Base-by-base conservation (phyloP, 148 eudicot species). In the Silene conica region DNA sequence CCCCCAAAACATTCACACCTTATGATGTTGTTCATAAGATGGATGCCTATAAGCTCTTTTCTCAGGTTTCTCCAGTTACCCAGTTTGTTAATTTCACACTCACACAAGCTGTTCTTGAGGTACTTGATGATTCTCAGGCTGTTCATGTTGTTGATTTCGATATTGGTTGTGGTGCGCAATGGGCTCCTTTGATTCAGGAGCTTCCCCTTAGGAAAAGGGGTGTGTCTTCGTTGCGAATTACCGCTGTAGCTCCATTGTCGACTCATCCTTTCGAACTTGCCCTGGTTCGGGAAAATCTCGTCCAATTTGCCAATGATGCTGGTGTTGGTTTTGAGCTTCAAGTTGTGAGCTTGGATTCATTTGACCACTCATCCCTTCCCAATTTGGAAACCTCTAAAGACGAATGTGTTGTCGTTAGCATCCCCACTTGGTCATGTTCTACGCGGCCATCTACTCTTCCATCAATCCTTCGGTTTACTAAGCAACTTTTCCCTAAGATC, bases 151-250 rank as follows among this genome's bases (percentile, higher is more conserved):
- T 94, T 19, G 98, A 94, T 79, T 94, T 94, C 18, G 98, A 94
- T 82, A 86, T 94, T 14, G 91, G 96, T 21, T 87, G 83, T 80
- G 98, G 98, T 57, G 97, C 92, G 63, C 97, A 91, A 82, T 94
- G 98, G 98, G 93, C 97, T 54, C 88, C 98, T 3, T 78, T 94
- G 41, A 89, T 94, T 85, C 97, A 94, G 57, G 98, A 94, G 84
- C 97, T 94, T 57, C 88, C 97, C 19, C 73, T 89, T 52, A 85
- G 93, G 66, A 84, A 78, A 38, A 76, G 77, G 8, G 90, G 93
- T 0, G 77, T 86, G 0, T 91, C 92, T 0, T 77, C 90, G 0
- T 56, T 94, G 12, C 90, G 85, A 75, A 92, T 92, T 74, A 92
- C 93, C 5, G 96, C 93, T 2, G 80, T 94, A 23, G 92, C 89